Evolutionary conservation across 495 filamentous ascomycete species (phyloP).

Genomic region (Trichoderma reesei): DNA sequence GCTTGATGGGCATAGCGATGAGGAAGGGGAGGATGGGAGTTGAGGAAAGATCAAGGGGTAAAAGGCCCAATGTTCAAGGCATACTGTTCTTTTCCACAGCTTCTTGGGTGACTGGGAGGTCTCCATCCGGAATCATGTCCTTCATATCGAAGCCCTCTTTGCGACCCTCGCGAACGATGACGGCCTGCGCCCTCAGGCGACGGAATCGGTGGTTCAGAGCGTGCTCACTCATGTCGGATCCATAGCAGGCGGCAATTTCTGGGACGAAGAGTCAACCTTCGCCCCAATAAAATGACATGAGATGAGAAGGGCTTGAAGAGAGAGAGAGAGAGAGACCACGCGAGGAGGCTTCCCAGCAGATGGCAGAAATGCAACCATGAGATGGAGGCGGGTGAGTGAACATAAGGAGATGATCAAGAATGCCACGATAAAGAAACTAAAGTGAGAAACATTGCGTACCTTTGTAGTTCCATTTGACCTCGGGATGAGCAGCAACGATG

Average conservation of each 20-base stretch:
- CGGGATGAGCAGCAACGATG: constrained; percentile 35
- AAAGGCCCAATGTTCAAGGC: neutral
- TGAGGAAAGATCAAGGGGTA: neutral
- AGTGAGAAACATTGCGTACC: constrained; percentile 27
- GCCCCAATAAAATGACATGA: neutral
- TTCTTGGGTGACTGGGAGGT: constrained; percentile 1
- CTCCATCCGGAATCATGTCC: constrained; percentile 9
- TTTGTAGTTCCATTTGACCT: constrained; percentile 36
- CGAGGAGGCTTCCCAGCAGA: no score
- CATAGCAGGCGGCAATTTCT: constrained; percentile 26
- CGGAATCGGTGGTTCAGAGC: constrained; percentile 39
- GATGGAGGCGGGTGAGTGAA: neutral
- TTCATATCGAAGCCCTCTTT: constrained; percentile 29
- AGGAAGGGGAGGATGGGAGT: neutral
- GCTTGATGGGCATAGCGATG: no score
- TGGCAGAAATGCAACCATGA: neutral
- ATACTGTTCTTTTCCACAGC: constrained; percentile 12
- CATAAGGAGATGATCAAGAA: neutral
- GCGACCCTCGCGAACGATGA: constrained; percentile 39
- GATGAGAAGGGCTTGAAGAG: constrained; percentile 13
- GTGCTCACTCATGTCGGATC: constrained; percentile 22
- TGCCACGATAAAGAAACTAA: neutral
- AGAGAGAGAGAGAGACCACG: neutral
- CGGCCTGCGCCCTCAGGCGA: constrained; percentile 26
- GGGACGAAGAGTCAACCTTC: constrained; percentile 11